phyloP scores from a whole-genome alignment of 768 basidiomycete species.

The Coprinellus micaceus region DNA sequence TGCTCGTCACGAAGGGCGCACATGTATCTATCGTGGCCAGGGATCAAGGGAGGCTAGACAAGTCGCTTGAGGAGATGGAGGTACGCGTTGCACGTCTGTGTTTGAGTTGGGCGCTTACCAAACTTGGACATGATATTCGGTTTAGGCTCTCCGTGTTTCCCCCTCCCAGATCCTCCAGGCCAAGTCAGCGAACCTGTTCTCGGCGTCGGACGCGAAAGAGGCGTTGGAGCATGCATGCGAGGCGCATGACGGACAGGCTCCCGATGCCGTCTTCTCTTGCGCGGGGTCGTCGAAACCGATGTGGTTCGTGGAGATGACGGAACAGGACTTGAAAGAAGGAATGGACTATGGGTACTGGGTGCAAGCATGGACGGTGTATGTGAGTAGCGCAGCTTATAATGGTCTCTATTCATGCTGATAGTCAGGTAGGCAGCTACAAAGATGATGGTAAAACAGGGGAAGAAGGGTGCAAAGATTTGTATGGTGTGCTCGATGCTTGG shows the following conservation, averaged over 20 bases:
- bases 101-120: neutral
- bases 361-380: slow-evolving; percentile 55
- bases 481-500: slow-evolving; percentile 75
- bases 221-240: slow-evolving; percentile 62
- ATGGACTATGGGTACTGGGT: slow-evolving; percentile 47
- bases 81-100: slow-evolving; percentile 38
- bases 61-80: slow-evolving; percentile 61
- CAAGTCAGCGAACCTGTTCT: slow-evolving; percentile 64
- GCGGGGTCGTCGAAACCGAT: slow-evolving; percentile 71
- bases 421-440: slow-evolving; percentile 57
- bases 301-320: slow-evolving; percentile 69
- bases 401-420: neutral
- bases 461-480: slow-evolving; percentile 63
- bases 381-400: slow-evolving; percentile 25
- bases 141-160: slow-evolving; percentile 47
- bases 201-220: slow-evolving; percentile 46
- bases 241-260: slow-evolving; percentile 51
- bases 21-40: slow-evolving; percentile 85
- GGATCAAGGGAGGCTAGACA: slow-evolving; percentile 57
- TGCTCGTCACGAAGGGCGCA: slow-evolving; percentile 67
- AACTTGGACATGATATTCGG: neutral
- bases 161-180: slow-evolving; percentile 59
- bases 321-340: slow-evolving; percentile 49
- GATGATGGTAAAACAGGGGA: slow-evolving; percentile 58
- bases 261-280: slow-evolving; percentile 77